A percentile compares a stretch with the other conserved stretches of the same genome.
These are phyloP conservation scores for Theobroma grandiflorum DNA, from an alignment of 441 rosid genomes.

Conservation along the genomic window DNA sequence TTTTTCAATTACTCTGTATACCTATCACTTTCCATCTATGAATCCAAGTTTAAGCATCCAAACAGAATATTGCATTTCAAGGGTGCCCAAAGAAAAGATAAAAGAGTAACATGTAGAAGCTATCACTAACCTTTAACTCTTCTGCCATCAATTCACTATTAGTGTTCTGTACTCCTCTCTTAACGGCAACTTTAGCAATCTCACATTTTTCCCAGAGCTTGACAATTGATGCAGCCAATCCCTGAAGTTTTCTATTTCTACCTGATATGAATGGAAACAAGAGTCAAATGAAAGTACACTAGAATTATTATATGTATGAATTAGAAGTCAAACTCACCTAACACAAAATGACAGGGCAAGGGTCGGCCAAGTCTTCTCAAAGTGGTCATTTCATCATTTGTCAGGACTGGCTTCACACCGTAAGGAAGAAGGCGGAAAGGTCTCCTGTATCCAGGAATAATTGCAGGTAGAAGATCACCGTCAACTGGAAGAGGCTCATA, in stretches of 20 bases:
- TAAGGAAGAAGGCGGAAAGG: constrained; percentile 98
- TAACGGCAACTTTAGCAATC: constrained; percentile 91
- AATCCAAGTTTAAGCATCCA: neutral
- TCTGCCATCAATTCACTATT: constrained; percentile 89
- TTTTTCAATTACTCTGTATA: neutral
- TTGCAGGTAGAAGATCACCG: constrained; percentile 92
- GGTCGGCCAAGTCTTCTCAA: constrained; percentile 91
- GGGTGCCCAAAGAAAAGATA: neutral
- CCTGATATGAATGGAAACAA: constrained; percentile 54
- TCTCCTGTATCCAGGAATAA: constrained; percentile 77
- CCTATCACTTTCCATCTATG: neutral
- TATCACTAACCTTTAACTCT: constrained; percentile 79
- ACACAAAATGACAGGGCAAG: constrained; percentile 91
- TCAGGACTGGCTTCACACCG: constrained; percentile 79
- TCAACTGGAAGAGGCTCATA: constrained; percentile 94
- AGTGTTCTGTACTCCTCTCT: constrained; percentile 90
- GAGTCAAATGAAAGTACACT: constrained; percentile 28
- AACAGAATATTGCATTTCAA: constrained; percentile 6
- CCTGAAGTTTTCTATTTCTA: constrained; percentile 89
- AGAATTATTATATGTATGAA: constrained; percentile 14
- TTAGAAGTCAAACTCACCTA: constrained; percentile 56
- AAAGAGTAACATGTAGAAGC: neutral
- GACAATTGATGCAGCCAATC: constrained; percentile 82
- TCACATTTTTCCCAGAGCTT: constrained; percentile 99
- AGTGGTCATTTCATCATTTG: constrained; percentile 96